These are phyloP conservation scores for Gynochthodes officinalis DNA, from an alignment of 257 asterid species.

Conservation along the genomic window DNA sequence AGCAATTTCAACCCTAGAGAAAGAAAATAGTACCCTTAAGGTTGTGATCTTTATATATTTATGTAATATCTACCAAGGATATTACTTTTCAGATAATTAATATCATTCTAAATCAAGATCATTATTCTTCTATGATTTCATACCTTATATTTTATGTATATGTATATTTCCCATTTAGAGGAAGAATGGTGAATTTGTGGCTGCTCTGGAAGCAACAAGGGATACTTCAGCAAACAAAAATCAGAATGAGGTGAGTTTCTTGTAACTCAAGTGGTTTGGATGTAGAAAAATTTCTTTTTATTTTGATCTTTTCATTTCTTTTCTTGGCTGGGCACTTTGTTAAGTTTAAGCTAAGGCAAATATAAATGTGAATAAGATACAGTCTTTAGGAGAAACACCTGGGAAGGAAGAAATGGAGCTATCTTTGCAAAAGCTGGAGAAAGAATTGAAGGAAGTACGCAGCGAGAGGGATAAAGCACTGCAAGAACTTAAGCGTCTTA, in stretches of 20 bases:
- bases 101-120: not conserved
- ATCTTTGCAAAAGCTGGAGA: slow-evolving; percentile 67
- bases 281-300: slow-evolving; percentile 8
- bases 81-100: not conserved
- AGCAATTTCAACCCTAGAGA: slow-evolving; percentile 52
- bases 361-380: slow-evolving; percentile 28
- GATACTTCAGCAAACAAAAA: slow-evolving; percentile 37
- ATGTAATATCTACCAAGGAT: too few relatives aligned
- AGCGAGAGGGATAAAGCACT: slow-evolving; percentile 74
- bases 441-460: slow-evolving; percentile 64
- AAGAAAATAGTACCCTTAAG: slow-evolving; percentile 67
- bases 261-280: not conserved
- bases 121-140: slow-evolving; percentile 18
- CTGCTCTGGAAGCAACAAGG: slow-evolving; percentile 49
- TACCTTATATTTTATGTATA: not conserved
- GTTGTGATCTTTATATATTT: slow-evolving; percentile 34
- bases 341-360: slow-evolving; percentile 19
- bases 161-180: slow-evolving; percentile 51
- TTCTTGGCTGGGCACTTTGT: slow-evolving; percentile 1
- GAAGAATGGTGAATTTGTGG: slow-evolving; percentile 67
- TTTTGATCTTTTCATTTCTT: slow-evolving; percentile 1
- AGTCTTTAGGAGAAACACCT: slow-evolving; percentile 44
- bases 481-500: slow-evolving; percentile 81
- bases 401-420: slow-evolving; percentile 63
- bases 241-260: slow-evolving; percentile 48